phyloP scores from a whole-genome alignment of 306 rosid species.

The Prunus armeniaca region DNA sequence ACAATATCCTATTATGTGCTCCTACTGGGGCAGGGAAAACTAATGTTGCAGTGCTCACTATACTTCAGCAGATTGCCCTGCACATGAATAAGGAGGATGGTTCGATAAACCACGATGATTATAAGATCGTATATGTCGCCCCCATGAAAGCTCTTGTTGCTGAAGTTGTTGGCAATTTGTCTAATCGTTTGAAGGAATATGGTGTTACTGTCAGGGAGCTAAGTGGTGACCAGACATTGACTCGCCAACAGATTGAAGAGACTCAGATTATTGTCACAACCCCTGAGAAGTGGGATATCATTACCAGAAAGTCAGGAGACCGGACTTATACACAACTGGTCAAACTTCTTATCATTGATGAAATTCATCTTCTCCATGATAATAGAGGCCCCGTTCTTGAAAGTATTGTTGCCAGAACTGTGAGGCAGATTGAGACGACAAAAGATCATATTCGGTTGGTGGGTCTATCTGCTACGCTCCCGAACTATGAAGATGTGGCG shows the following conservation, averaged over 20 bases:
- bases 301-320: conserved; percentile 92
- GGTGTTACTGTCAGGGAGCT: conserved; percentile 83
- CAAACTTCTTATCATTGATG: conserved; percentile 87
- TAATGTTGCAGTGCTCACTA: conserved; percentile 94
- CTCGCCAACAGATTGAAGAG: conserved; percentile 93
- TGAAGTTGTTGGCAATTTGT: conserved; percentile 91
- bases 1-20: conserved; percentile 82
- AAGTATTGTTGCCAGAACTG: conserved; percentile 95
- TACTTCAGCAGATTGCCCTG: conserved; percentile 82
- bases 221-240: conserved; percentile 89
- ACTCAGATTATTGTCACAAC: conserved; percentile 97
- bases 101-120: conserved; percentile 67
- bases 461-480: conserved; percentile 94
- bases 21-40: conserved; percentile 99
- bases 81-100: conserved; percentile 77
- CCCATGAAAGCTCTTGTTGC: conserved; percentile 99
- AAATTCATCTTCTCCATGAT: conserved; percentile 96
- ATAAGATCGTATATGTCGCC: conserved; percentile 93
- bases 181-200: conserved; percentile 87
- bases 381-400: conserved; percentile 98
- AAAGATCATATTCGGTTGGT: conserved; percentile 92
- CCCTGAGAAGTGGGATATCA: conserved; percentile 99
- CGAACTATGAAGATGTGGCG: conserved; percentile 89
- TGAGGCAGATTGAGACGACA: conserved; percentile 91
- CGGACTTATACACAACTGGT: conserved; percentile 94